These are phyloP conservation scores for Fennellomyces sp. DNA, from an alignment of 371 early-diverging fungal species.

Conservation along the genomic window DNA sequence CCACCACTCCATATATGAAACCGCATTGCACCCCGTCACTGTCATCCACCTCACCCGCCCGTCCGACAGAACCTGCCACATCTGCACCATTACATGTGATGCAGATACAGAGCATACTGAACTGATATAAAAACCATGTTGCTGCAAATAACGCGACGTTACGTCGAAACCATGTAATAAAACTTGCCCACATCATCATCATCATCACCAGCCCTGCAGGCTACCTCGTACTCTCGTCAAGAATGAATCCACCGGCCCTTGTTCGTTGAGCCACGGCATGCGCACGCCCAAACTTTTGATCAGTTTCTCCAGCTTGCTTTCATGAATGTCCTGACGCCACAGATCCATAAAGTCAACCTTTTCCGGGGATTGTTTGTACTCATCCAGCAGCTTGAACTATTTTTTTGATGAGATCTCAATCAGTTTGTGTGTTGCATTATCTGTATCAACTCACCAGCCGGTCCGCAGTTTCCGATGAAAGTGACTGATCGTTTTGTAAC, in stretches of 20 bases:
- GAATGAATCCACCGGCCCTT: constrained; percentile 17
- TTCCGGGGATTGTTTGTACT: constrained; percentile 60
- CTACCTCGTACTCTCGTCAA: constrained; percentile 18
- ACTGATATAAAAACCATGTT: constrained; percentile 6
- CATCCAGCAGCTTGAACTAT: constrained; percentile 60
- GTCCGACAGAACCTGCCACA: neutral
- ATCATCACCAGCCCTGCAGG: constrained; percentile 18
- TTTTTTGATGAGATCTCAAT: neutral
- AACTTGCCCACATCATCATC: neutral
- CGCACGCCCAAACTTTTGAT: constrained; percentile 69
- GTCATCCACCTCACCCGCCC: neutral
- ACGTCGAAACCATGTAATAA: neutral
- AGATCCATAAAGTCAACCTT: constrained; percentile 64
- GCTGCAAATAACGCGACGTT: neutral
- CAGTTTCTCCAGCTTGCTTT: constrained; percentile 72
- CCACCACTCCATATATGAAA: too few species aligned
- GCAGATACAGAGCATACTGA: constrained; percentile 25
- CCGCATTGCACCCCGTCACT: too few species aligned
- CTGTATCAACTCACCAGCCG: constrained; percentile 47
- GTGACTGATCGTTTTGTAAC: constrained; percentile 45
- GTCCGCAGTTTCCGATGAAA: constrained; percentile 53
- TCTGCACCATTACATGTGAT: constrained; percentile 9
- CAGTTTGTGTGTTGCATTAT: neutral
- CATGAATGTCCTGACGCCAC: constrained; percentile 73
- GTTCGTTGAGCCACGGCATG: constrained; percentile 73